phyloP scores from a whole-genome alignment of 495 filamentous ascomycete species.

The Parmelia sp. region DNA sequence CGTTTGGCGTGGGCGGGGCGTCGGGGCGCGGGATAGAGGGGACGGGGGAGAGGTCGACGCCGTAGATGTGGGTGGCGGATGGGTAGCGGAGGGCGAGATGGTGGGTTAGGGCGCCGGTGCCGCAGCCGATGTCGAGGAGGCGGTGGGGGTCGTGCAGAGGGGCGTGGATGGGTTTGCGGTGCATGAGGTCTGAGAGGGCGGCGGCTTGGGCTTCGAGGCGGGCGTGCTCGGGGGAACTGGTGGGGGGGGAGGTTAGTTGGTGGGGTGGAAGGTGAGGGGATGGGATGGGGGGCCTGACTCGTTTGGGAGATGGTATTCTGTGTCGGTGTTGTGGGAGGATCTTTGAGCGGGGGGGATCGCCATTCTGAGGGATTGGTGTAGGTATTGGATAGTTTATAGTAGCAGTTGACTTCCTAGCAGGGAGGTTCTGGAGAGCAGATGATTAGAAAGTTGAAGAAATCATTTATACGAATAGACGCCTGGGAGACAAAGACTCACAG shows the following conservation, averaged over 20 bases:
- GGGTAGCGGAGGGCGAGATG: neutral
- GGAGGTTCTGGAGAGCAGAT: neutral
- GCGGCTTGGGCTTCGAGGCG: slow-evolving; percentile 2
- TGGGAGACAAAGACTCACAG: too few species aligned
- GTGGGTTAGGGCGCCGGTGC: neutral
- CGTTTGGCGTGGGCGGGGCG: neutral
- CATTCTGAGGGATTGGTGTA: neutral
- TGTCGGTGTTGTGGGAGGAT: neutral
- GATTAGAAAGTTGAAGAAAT: too few species aligned
- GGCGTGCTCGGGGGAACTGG: neutral
- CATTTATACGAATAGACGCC: too few species aligned
- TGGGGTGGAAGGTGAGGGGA: neutral
- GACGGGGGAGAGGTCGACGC: slow-evolving; percentile 2
- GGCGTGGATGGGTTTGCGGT: neutral
- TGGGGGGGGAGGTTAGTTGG: neutral
- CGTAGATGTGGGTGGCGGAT: neutral
- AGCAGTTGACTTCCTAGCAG: neutral
- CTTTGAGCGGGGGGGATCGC: neutral
- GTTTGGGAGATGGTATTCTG: neutral
- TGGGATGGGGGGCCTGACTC: neutral
- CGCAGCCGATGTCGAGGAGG: slow-evolving; percentile 4
- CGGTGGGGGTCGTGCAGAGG: neutral
- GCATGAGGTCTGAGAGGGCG: neutral
- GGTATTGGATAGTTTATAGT: neutral
- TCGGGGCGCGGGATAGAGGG: neutral